Conservation (phyloP, 352 stramenopile genomes). For the Phytophthora europaea region DNA sequence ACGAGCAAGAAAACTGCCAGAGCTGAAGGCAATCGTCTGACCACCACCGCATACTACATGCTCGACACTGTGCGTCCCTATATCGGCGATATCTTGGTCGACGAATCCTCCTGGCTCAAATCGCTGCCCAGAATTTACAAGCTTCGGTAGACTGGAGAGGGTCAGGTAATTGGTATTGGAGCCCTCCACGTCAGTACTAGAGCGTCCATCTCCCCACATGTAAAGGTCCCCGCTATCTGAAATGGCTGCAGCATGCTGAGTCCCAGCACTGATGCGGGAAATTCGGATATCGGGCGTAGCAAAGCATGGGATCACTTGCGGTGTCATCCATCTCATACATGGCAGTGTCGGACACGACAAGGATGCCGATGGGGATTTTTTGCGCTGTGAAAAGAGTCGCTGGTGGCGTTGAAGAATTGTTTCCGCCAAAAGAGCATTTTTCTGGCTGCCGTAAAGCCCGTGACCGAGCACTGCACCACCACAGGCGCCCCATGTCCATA, state of each 20-base stretch:
- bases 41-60: slow-evolving; percentile 62
- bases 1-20: slow-evolving; percentile 57
- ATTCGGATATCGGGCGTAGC: slow-evolving; percentile 45
- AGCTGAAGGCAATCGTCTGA: slow-evolving; percentile 57
- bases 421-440: slow-evolving; percentile 41
- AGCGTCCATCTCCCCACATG: slow-evolving; percentile 78
- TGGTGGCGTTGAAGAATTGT: slow-evolving; percentile 57
- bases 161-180: slow-evolving; percentile 6
- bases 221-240: slow-evolving; percentile 92
- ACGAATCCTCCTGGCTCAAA: neutral
- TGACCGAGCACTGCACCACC: slow-evolving; percentile 76
- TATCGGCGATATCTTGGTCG: neutral
- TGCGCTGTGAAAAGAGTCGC: slow-evolving; percentile 35
- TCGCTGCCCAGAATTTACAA: slow-evolving; percentile 36
- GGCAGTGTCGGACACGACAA: slow-evolving; percentile 27
- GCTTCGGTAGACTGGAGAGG: slow-evolving; percentile 33
- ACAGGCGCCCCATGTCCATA: slow-evolving; percentile 87
- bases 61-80: slow-evolving; percentile 51
- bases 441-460: slow-evolving; percentile 27
- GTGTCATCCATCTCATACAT: slow-evolving; percentile 53
- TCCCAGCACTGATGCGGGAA: slow-evolving; percentile 81
- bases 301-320: slow-evolving; percentile 58
- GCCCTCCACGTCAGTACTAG: neutral
- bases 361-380: neutral
- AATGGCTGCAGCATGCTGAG: slow-evolving; percentile 89